Percentiles rank a stretch among this genome's conserved stretches.
Conservation (phyloP, 2,329 filamentous ascomycete genomes). For the Aspergillus quadricinctus region DNA sequence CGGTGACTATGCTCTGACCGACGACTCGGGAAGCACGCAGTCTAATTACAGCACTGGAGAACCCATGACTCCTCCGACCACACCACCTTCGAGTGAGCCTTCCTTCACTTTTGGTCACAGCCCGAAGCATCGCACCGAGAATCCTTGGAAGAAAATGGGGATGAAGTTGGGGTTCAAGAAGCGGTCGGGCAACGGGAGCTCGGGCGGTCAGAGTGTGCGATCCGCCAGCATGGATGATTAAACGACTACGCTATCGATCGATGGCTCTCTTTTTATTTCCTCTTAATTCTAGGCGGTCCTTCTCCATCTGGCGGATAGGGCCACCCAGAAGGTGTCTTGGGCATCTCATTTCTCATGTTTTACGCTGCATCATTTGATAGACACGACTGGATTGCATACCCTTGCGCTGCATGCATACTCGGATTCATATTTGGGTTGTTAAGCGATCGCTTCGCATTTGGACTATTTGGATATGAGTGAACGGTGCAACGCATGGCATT, state of each 20-base stretch:
- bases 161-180: constrained; percentile 46
- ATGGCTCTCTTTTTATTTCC: not conserved
- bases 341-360: not conserved
- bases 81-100: constrained; percentile 45
- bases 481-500: constrained; percentile 21
- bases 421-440: constrained; percentile 11
- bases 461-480: constrained; percentile 15
- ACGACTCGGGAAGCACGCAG: constrained; percentile 43
- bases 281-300: not conserved
- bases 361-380: constrained; percentile 6
- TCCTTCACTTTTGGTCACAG: constrained; percentile 26
- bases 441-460: constrained; percentile 8
- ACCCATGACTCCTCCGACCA: constrained; percentile 50
- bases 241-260: not conserved
- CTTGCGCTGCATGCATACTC: constrained; percentile 6
- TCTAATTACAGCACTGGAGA: constrained; percentile 40
- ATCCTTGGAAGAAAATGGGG: constrained; percentile 52
- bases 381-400: constrained; percentile 15
- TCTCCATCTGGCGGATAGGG: not conserved
- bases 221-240: constrained; percentile 23
- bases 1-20: constrained; percentile 40
- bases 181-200: constrained; percentile 23
- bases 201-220: constrained; percentile 21
- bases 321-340: not conserved
- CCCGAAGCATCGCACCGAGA: constrained; percentile 42